phyloP scores from a whole-genome alignment of 805 yeast species.

The Sugiyamaella floridensis region DNA sequence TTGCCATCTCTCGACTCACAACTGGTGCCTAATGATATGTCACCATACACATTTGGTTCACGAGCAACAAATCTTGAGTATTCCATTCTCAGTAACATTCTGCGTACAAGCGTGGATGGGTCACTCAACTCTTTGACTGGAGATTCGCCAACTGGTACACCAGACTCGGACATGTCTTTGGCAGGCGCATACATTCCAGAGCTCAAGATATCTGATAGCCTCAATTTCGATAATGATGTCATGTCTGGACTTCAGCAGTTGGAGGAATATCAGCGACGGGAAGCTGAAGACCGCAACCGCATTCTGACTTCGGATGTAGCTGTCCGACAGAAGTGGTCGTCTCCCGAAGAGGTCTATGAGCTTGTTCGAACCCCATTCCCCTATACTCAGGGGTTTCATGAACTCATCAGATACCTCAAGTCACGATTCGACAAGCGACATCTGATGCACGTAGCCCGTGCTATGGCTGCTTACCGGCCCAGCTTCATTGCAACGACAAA shows the following conservation, averaged over 20 bases:
- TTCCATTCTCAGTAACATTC: conserved; percentile 30
- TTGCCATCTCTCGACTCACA: conserved; percentile 2
- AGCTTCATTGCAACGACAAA: conserved; percentile 72
- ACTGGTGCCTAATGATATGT: conserved; percentile 4
- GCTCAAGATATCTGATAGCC: conserved; percentile 5
- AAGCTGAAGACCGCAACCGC: conserved; percentile 5
- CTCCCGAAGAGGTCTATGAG: conserved; percentile 48
- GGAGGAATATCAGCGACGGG: conserved; percentile 1
- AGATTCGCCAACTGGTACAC: conserved; percentile 2
- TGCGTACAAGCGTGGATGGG: conserved; percentile 13
- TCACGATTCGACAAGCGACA: conserved; percentile 40
- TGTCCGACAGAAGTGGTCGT: conserved; percentile 28
- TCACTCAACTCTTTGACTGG: neutral
- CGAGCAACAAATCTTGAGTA: conserved; percentile 33
- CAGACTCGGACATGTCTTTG: conserved; percentile 7
- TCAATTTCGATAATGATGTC: neutral
- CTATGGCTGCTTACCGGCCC: conserved; percentile 50
- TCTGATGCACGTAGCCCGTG: conserved; percentile 33
- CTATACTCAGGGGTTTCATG: conserved; percentile 58
- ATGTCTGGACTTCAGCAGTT: neutral
- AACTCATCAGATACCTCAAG: conserved; percentile 49
- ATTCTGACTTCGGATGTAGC: neutral
- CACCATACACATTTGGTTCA: conserved; percentile 29
- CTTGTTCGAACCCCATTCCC: conserved; percentile 55
- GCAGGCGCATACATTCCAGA: conserved; percentile 8